phyloP scores from a whole-genome alignment of 352 stramenopile genomes.

The Globisporangium nunn region DNA sequence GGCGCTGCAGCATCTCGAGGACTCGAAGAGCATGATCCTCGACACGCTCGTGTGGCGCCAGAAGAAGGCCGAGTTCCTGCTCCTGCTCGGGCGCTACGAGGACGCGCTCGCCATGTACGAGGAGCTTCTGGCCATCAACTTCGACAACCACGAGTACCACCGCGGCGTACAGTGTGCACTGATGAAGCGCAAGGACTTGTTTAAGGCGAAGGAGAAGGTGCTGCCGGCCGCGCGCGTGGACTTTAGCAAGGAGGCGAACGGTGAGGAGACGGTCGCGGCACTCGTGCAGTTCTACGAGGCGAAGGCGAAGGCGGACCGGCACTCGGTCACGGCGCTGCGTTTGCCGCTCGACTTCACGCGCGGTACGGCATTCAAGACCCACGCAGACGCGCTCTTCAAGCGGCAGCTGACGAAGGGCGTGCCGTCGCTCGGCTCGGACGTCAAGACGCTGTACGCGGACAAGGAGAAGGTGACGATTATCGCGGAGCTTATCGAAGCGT shows the following conservation, averaged over 20 bases:
- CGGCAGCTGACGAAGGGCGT: slow-evolving; percentile 87
- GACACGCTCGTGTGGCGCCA: slow-evolving; percentile 72
- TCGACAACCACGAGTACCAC: slow-evolving; percentile 90
- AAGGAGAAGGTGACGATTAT: slow-evolving; percentile 55
- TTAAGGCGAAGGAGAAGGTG: slow-evolving; percentile 31
- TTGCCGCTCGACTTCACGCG: slow-evolving; percentile 89
- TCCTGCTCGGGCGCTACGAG: slow-evolving; percentile 55
- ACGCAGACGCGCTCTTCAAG: slow-evolving; percentile 56
- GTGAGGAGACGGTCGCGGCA: slow-evolving; percentile 28
- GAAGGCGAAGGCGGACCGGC: slow-evolving; percentile 42
- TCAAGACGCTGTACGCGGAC: slow-evolving; percentile 86
- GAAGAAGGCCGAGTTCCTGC: slow-evolving; percentile 68
- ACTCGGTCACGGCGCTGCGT: slow-evolving; percentile 78
- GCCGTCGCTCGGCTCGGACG: slow-evolving; percentile 90
- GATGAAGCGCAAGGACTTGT: slow-evolving; percentile 47
- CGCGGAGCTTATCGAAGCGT: slow-evolving; percentile 72
- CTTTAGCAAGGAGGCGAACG: slow-evolving; percentile 36
- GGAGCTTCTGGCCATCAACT: slow-evolving; percentile 79
- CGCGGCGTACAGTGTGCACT: slow-evolving; percentile 80
- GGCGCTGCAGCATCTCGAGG: slow-evolving; percentile 82
- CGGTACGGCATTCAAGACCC: slow-evolving; percentile 64
- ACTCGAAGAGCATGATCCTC: slow-evolving; percentile 63
- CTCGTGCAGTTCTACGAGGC: slow-evolving; percentile 50
- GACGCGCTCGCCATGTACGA: slow-evolving; percentile 63
- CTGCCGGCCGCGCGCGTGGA: slow-evolving; percentile 46